phyloP scores from a whole-genome alignment of 1,284 basidiomycete species.

The Cryptococcus sp. region DNA sequence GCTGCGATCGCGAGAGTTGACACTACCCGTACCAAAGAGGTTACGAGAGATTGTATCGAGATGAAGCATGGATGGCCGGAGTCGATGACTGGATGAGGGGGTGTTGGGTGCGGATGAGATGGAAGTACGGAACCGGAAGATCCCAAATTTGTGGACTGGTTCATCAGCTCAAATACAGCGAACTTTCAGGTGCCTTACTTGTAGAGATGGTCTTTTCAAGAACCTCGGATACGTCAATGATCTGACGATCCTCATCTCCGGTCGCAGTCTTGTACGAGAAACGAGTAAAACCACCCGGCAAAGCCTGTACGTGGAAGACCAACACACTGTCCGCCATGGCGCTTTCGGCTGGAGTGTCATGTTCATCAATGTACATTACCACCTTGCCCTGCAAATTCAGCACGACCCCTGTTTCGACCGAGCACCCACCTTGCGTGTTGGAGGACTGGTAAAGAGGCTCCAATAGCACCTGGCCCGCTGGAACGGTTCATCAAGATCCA shows the following conservation, averaged over 20 bases:
- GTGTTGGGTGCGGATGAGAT: conserved; percentile 71
- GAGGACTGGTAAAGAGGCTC: conserved; percentile 8
- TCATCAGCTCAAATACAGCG: conserved; percentile 9
- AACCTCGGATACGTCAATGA: conserved; percentile 71
- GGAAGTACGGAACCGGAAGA: conserved; percentile 76
- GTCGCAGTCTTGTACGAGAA: conserved; percentile 30
- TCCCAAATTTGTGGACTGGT: conserved; percentile 74
- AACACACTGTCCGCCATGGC: conserved; percentile 67
- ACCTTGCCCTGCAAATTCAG: conserved; percentile 65
- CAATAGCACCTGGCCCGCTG: conserved; percentile 50
- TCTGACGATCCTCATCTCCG: conserved; percentile 61
- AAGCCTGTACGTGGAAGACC: conserved; percentile 61
- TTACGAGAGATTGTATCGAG: conserved; percentile 70
- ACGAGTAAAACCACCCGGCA: conserved; percentile 73
- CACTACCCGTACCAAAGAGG: conserved; percentile 39
- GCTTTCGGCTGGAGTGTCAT: conserved; percentile 57
- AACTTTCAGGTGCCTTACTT: conserved; percentile 54
- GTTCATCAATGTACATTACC: conserved; percentile 72
- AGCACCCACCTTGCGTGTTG: conserved; percentile 1
- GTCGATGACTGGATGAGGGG: conserved; percentile 60
- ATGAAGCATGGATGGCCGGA: conserved; percentile 73
- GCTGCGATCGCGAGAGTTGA: conserved; percentile 32
- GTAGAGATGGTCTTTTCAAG: conserved; percentile 69
- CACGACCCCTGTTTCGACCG: too few relatives aligned
- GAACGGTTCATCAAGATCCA: neutral